A percentile compares a stretch with the other conserved stretches of the same genome.
Conservation (phyloP, 139 green algal genomes). For the Gonium pectorale region DNA sequence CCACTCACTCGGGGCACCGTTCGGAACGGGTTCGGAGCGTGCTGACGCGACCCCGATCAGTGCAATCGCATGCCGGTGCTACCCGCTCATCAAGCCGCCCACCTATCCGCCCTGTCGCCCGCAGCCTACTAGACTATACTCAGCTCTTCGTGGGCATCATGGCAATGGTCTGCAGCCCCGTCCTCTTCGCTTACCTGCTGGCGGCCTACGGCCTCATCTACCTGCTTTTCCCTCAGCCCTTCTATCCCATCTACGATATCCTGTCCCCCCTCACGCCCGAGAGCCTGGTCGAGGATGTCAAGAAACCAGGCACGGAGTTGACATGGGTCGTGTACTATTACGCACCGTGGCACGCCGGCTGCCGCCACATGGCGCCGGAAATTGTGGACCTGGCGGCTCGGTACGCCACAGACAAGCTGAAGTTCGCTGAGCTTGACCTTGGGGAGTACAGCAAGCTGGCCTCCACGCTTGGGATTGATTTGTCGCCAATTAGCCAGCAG, state of each 20-base stretch:
- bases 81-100: too few relatives aligned
- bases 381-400: constrained; percentile 42
- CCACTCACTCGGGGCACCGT: too few relatives aligned
- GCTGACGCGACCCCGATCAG: too few relatives aligned
- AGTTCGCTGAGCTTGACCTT: constrained; percentile 43
- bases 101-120: too few relatives aligned
- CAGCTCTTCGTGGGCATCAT: constrained; percentile 48
- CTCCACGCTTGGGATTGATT: constrained; percentile 3
- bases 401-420: constrained; percentile 40
- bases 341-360: constrained; percentile 4
- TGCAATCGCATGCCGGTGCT: too few relatives aligned
- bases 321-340: constrained; percentile 13
- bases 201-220: neutral
- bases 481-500: constrained; percentile 39
- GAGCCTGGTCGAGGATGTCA: constrained; percentile 11
- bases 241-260: neutral
- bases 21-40: too few relatives aligned
- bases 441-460: constrained; percentile 22
- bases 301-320: neutral
- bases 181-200: constrained; percentile 1
- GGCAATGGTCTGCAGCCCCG: neutral
- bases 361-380: constrained; percentile 12
- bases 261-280: constrained; percentile 7
- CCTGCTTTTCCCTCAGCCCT: constrained; percentile 24
- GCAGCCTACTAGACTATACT: constrained; percentile 21